A percentile compares a stretch with the other conserved stretches of the same genome.
These are phyloP conservation scores for Botrytis medusae DNA, from an alignment of 2,329 filamentous ascomycete genomes.

Conservation along the genomic window DNA sequence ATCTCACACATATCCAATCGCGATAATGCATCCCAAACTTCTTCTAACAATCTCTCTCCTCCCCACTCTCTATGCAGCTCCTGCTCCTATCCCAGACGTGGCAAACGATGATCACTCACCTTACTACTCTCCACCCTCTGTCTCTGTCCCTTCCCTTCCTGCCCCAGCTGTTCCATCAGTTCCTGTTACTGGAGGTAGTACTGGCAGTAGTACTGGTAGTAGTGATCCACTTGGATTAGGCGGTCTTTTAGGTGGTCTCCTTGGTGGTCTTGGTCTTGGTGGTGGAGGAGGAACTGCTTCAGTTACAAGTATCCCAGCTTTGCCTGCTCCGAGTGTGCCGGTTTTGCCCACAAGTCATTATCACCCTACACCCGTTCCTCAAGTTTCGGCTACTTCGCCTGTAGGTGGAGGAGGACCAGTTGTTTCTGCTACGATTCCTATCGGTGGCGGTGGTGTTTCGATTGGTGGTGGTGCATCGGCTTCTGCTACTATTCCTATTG, in stretches of 20 bases:
- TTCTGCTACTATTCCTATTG: constrained; percentile 3
- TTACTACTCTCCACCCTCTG: neutral
- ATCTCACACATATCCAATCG: neutral
- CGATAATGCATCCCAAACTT: constrained; percentile 2
- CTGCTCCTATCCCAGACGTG: neutral
- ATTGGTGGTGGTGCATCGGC: constrained; percentile 1
- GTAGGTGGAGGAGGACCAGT: neutral
- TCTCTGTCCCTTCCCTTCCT: neutral
- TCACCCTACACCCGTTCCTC: neutral
- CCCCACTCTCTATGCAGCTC: neutral
- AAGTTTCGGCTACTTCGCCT: constrained; percentile 1
- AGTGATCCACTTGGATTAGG: neutral
- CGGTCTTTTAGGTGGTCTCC: neutral
- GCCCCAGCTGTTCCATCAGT: neutral
- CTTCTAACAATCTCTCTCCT: neutral
- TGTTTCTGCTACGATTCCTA: neutral
- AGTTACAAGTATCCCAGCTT: neutral
- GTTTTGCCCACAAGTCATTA: neutral
- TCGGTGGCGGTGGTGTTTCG: neutral
- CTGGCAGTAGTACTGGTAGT: neutral
- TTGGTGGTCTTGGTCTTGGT: neutral
- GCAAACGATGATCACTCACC: neutral
- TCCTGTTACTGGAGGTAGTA: neutral
- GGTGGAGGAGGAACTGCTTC: neutral
- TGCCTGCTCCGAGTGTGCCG: neutral